Evolutionary conservation across 352 stramenopile species (phyloP).

Genomic region (Pythium apleroticum): DNA sequence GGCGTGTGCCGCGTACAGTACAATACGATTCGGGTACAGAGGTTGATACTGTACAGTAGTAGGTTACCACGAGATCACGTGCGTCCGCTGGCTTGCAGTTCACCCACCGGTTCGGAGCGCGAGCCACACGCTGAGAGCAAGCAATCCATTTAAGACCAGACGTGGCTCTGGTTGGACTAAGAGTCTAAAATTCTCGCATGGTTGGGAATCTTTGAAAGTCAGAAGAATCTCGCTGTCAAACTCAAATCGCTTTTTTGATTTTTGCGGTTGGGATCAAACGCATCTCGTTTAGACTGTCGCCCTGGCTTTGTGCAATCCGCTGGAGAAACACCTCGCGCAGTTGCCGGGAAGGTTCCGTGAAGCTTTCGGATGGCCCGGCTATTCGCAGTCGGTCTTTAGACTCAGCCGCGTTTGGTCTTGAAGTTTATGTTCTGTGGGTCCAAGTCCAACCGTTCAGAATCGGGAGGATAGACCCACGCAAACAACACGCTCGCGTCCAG

Average conservation of each 20-base stretch:
- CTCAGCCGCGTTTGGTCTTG: constrained; percentile 14
- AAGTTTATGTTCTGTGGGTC: constrained; percentile 7
- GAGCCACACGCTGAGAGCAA: background rate
- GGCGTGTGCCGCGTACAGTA: constrained; percentile 1
- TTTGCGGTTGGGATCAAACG: too few species aligned
- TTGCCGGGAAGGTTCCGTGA: constrained; percentile 26
- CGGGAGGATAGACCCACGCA: background rate
- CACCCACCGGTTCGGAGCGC: background rate
- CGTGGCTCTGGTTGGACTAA: background rate
- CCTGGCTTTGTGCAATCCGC: background rate
- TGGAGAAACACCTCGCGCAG: constrained; percentile 9
- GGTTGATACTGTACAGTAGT: constrained; percentile 1
- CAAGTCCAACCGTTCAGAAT: background rate
- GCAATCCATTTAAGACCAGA: too few species aligned
- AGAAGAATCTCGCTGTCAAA: background rate
- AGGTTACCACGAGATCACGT: background rate
- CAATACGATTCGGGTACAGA: background rate
- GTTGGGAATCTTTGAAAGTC: background rate
- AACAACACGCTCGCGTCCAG: background rate
- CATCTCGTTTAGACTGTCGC: constrained; percentile 2
- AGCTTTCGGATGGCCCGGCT: constrained; percentile 8
- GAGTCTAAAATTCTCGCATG: background rate
- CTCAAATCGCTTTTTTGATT: background rate
- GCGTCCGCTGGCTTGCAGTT: background rate
- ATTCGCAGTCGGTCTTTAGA: background rate